Base-by-base conservation (phyloP, 2,329 filamentous ascomycete genomes). In the Sarocladium brachiariae region DNA sequence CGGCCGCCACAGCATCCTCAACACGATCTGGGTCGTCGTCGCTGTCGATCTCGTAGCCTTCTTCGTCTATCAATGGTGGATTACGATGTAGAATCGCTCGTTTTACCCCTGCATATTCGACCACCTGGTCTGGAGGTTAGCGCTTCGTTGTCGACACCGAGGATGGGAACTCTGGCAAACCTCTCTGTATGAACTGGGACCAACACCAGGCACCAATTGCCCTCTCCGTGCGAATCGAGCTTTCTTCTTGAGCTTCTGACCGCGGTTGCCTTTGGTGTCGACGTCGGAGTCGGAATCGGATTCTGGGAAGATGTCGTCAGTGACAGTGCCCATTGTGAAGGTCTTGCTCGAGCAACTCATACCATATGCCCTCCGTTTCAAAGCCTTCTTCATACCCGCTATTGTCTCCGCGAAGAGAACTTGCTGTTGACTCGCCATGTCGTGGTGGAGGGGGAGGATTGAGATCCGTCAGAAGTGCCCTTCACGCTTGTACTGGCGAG, bases 271-370 rank as follows among this genome's bases (percentile, higher is more conserved):
- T 58, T 78, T 79, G 58, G 78, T 75, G 53, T 83, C 77, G 59
- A 89, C 83, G 50, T 81, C 78, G 53, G 83, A 82, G 65, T 92
- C 88, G 52, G 86, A 88, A 64, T 91, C 87, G 58, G 84, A 88
- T 55, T 89, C 87, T 90, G 67, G 34, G 51, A 50, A 41, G 51
- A 57, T 41, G 54, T 34, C 43, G 61, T 61, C 54, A 62, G 57
- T 31, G 34, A 4, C 37, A 9, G 37, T 23, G 18, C 4, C 16
- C 37, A 13, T 2, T 30, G 16, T 13, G 19, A 35, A 47, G 31
- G n/a, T 19, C 16, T 27, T 27, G 2, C 38, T 16, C 19, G 38
- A 43, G 18, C n/a, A n/a, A n/a, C n/a, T 31, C 50, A 6, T 67
- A 83, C 81, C 81, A 52, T 82, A 83, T 56, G 77, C 72, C 65